phyloP scores from a whole-genome alignment of 164 flowering plant genomes.

The Echeveria elegans region DNA sequence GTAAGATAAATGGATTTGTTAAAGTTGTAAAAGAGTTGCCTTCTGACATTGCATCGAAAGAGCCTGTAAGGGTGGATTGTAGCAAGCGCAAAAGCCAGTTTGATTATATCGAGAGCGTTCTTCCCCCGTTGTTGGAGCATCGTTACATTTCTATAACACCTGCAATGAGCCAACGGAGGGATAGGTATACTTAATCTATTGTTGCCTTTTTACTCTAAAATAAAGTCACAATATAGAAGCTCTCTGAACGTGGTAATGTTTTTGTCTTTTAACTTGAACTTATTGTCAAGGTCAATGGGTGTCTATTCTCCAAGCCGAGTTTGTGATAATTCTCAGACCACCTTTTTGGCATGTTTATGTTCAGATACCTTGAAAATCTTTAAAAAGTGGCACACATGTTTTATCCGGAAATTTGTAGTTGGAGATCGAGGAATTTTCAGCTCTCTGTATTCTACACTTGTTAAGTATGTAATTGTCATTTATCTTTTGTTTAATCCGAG shows the following conservation, averaged over 20 bases:
- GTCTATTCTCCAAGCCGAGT: neutral
- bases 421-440: neutral
- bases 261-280: neutral
- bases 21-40: slow-evolving; percentile 71
- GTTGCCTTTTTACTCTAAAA: neutral
- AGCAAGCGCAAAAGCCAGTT: slow-evolving; percentile 95
- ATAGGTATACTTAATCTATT: slow-evolving; percentile 39
- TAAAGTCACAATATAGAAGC: neutral
- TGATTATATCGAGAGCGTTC: slow-evolving; percentile 85
- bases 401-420: no score
- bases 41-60: slow-evolving; percentile 50
- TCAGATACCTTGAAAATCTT: neutral
- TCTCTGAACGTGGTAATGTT: neutral
- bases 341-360: no score
- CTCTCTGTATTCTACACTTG: neutral
- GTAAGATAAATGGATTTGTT: slow-evolving; percentile 59
- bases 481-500: neutral
- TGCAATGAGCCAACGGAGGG: slow-evolving; percentile 91
- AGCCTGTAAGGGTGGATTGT: slow-evolving; percentile 73
- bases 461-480: neutral
- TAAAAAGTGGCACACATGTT: neutral
- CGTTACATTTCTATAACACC: slow-evolving; percentile 87
- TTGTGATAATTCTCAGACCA: neutral
- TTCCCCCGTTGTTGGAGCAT: slow-evolving; percentile 70
- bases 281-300: neutral